Conservation (phyloP, 2,329 filamentous ascomycete species). For the Cryphonectria carpinicola region DNA sequence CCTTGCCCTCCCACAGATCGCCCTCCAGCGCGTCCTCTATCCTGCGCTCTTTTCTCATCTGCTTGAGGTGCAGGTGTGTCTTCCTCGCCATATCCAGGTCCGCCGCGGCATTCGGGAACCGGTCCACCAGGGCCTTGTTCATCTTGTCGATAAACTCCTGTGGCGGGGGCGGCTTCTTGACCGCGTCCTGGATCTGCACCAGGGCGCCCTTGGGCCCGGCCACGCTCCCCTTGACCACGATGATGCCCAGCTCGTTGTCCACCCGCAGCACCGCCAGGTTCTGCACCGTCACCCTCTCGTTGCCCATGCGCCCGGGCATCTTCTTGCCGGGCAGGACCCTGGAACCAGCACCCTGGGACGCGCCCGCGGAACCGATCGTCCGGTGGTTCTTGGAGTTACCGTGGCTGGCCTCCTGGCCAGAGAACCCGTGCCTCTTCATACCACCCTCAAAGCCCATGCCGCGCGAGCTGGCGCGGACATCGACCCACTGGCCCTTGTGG, state of each 20-base stretch:
- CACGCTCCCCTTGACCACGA: constrained; percentile 85
- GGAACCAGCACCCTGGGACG: constrained; percentile 88
- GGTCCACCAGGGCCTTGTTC: constrained; percentile 47
- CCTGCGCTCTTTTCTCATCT: constrained; percentile 47
- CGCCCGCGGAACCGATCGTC: constrained; percentile 86
- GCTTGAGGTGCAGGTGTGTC: constrained; percentile 59
- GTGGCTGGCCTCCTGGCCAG: constrained; percentile 88
- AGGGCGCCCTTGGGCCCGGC: constrained; percentile 86
- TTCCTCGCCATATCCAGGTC: constrained; percentile 53
- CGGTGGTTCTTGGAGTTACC: constrained; percentile 95
- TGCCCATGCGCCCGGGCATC: constrained; percentile 97
- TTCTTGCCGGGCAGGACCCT: constrained; percentile 95
- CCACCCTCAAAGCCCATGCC: constrained; percentile 96
- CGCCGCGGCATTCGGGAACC: constrained; percentile 51
- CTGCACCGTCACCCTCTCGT: constrained; percentile 84
- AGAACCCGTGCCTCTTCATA: constrained; percentile 95
- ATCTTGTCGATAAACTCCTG: constrained; percentile 53
- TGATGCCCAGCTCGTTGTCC: constrained; percentile 82
- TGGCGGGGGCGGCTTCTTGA: constrained; percentile 74
- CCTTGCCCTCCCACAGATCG: constrained; percentile 31
- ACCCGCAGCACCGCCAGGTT: constrained; percentile 89
- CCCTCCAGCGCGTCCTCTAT: constrained; percentile 40
- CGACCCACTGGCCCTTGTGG: constrained; percentile 85
- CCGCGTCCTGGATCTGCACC: constrained; percentile 85
- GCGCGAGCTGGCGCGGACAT: constrained; percentile 76